Percentiles rank a stretch among this genome's conserved stretches.
phyloP scores from a whole-genome alignment of 352 stramenopile genomes.

The Globisporangium alternatum region DNA sequence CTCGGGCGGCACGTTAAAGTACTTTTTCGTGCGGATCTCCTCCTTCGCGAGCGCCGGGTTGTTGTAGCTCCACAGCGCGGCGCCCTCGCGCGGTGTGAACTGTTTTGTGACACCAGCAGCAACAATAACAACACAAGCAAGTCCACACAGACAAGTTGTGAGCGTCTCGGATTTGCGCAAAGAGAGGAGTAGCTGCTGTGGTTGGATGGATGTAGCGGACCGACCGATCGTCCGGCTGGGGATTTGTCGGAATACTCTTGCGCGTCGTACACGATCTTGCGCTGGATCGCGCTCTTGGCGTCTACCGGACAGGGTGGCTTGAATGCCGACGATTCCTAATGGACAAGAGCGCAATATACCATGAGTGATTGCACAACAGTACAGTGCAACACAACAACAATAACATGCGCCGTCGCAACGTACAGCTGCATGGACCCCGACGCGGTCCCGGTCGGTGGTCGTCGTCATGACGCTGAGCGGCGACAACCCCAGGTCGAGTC shows the following conservation, averaged over 20 bases:
- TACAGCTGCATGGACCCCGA: neutral
- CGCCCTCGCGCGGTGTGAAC: slow-evolving; percentile 23
- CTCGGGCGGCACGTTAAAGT: slow-evolving; percentile 48
- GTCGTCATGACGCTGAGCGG: slow-evolving; percentile 10
- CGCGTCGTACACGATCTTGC: slow-evolving; percentile 49
- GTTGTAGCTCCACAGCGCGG: slow-evolving; percentile 43
- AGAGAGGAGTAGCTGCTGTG: neutral
- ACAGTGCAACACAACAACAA: neutral
- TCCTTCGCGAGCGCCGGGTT: slow-evolving; percentile 41
- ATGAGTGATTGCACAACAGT: neutral
- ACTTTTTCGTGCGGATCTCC: slow-evolving; percentile 40
- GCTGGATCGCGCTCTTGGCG: slow-evolving; percentile 56
- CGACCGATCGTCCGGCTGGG: slow-evolving; percentile 34
- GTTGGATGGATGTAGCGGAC: slow-evolving; percentile 4
- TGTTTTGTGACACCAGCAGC: neutral
- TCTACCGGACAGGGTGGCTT: slow-evolving; percentile 42
- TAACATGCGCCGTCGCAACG: neutral
- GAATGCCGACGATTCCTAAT: slow-evolving; percentile 30
- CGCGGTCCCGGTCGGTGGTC: neutral
- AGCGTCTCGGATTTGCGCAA: neutral
- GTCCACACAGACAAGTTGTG: slow-evolving; percentile 8
- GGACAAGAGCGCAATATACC: neutral
- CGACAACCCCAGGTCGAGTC: slow-evolving; percentile 19
- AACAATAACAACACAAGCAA: neutral
- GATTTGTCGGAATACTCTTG: slow-evolving; percentile 45